A percentile compares a stretch with the other conserved stretches of the same genome.
Evolutionary conservation across 257 asterid species (phyloP).

Genomic region (Solanum piurae): DNA sequence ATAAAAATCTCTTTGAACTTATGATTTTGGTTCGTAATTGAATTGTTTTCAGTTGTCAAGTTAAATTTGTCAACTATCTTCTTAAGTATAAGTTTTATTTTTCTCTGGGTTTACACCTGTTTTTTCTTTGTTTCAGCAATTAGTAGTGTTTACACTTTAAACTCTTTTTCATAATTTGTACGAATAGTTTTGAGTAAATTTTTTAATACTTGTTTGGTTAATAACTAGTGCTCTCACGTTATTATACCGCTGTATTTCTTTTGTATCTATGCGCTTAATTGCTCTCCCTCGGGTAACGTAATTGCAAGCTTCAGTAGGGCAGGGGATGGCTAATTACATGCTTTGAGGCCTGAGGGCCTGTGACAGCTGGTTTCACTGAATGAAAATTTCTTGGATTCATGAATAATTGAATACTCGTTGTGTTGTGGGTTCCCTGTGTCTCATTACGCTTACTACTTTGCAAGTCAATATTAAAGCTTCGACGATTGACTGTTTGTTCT

Average conservation of each 20-base stretch:
- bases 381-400: not conserved
- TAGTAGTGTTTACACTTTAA: not conserved
- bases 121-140: no score
- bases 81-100: not conserved
- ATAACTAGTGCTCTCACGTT: not conserved
- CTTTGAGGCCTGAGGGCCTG: not conserved
- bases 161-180: not conserved
- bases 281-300: not conserved
- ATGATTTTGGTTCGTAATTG: not conserved
- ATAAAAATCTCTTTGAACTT: not conserved
- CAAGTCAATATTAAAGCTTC: not conserved
- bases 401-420: not conserved
- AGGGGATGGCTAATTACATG: not conserved
- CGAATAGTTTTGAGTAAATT: not conserved
- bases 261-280: not conserved
- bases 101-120: not conserved
- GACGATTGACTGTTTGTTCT: not conserved
- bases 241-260: not conserved
- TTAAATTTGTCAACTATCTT: not conserved
- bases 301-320: not conserved
- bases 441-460: not conserved
- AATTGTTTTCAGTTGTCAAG: not conserved
- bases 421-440: not conserved
- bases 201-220: not conserved
- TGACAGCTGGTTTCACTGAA: not conserved